Base-by-base conservation (phyloP, 2,329 filamentous ascomycete genomes). In the Colletotrichum cereale region DNA sequence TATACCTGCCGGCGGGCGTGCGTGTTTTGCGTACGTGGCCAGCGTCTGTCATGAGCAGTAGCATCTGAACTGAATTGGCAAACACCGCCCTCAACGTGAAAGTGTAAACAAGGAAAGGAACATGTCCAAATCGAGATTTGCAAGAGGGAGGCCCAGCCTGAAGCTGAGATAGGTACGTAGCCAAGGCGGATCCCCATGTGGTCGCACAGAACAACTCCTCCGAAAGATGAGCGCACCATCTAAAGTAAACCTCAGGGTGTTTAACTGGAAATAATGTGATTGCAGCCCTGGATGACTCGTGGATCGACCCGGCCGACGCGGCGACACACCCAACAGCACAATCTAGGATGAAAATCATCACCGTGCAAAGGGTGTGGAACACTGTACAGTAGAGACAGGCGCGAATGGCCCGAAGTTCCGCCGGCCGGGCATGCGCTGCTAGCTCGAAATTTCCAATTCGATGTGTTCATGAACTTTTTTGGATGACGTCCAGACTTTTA, bases 401-500 rank as follows among this genome's bases (percentile, higher is more conserved):
- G 31, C 21, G 11, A 14, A 12, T 55, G 38, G 48, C 26, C 73
- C 73, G 73, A 67, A 56, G 73, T 73, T 74, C 71, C 63, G 53
- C 73, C 73, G 73, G 26, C 36, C 40, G 53, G 24, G 38, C 47
- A 61, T 71, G 42, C 24, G 56, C 48, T 60, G 58, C 69, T 67
- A 73, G 63, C 63, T 53, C 60, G 50, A 71, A 67, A 62, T 65
- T 67, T 68, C 61, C 62, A 73, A 70, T 69, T 74, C 73, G 63
- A 73, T 74, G 71, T 66, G 57, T 48, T 68, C 63, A 72, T 72
- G 61, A 68, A 68, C 53, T 73, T 70, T 73, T 74, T 73, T 70
- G 62, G 61, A 74, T 74, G 73, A 74, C 73, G 73, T 64, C 57
- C 72, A 74, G 67, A 73, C 65, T 66, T 52, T 62, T 16, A 50